Evolutionary conservation across 352 stramenopile species (phyloP), one percentile per base, ranked within the genome.

Genomic region (Pythium pectinolyticum): DNA sequence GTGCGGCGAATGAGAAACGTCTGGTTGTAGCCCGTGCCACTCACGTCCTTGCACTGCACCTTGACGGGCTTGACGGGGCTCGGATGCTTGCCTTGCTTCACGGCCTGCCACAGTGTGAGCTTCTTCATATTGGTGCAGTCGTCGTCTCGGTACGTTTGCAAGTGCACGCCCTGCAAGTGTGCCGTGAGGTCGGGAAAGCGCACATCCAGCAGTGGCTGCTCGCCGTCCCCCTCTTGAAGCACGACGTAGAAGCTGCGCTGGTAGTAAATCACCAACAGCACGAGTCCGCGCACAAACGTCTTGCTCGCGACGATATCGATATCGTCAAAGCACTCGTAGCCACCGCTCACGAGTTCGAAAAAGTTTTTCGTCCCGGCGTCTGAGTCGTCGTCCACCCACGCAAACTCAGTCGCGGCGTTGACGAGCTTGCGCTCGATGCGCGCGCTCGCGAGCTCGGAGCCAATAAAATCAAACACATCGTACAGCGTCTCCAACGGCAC

Each of bases 151-250:
- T 92, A 95, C 12, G 81, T 88, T 45, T 86, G 80, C 37, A 98
- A 66, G 57, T 96, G 86, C 5, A 97, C 77, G 28, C 92, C 95
- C 63, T 97, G 78, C n/a, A 96, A 61, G 43, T 97, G 82, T 20
- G 82, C 70, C 28, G 85, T 95, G 22, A 98, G 76, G 69, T 98
- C 88, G 1, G 93, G 90, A 68, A 98, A 98, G 51, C 90, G 89
- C 20, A 98, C 89, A 74, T 98, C 92, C 1, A 98, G 76, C 20
- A 98, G 74, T 43, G 94, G 92, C 64, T 98, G 91, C 63, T 98
- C 90, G 31, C 89, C 90, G 15, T 89, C 80, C 22, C 88, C 88
- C 31, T 96, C 86, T 48, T 97, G 80, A 14, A 98, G 73, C 37
- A 96, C 89, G 30, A 96, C 70, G 73, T 97, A 98, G 57, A 98